Conservation (phyloP, 2,329 filamentous ascomycete species). For the Ceratocystis destructans region DNA sequence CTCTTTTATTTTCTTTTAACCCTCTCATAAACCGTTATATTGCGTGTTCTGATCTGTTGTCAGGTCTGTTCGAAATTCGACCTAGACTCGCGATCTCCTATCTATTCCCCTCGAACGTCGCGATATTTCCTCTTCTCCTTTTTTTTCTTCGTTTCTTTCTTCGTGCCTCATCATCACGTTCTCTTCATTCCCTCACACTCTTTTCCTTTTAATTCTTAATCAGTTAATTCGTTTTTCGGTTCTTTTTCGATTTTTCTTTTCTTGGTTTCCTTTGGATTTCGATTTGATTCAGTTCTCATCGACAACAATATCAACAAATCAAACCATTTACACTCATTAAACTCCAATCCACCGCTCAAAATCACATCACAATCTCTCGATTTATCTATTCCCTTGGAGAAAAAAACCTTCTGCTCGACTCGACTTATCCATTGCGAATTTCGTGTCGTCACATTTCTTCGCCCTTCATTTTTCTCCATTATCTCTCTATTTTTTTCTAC, state of each 20-base stretch:
- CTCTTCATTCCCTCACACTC: constrained; percentile 15
- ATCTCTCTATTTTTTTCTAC: neutral
- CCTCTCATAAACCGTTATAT: constrained; percentile 1
- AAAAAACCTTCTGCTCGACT: neutral
- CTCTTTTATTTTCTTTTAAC: constrained; percentile 15
- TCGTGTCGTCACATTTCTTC: neutral
- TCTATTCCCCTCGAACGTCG: too few species aligned
- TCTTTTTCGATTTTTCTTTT: constrained; percentile 10
- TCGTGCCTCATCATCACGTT: neutral
- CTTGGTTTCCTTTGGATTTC: constrained; percentile 5
- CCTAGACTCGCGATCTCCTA: too few species aligned
- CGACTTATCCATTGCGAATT: neutral
- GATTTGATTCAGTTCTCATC: constrained; percentile 16
- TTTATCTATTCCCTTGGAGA: constrained; percentile 12
- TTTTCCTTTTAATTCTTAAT: constrained; percentile 20
- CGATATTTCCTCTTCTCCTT: neutral
- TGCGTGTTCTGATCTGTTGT: too few species aligned
- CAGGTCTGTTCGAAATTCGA: too few species aligned
- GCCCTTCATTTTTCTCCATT: neutral
- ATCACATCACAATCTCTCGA: constrained; percentile 16
- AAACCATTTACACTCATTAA: constrained; percentile 25
- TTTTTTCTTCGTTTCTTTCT: constrained; percentile 11
- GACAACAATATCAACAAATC: constrained; percentile 26
- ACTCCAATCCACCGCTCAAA: constrained; percentile 20
- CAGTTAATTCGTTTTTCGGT: constrained; percentile 13